phyloP scores from a whole-genome alignment of 768 basidiomycete genomes.

The Pilatotrama ljubarskyi region DNA sequence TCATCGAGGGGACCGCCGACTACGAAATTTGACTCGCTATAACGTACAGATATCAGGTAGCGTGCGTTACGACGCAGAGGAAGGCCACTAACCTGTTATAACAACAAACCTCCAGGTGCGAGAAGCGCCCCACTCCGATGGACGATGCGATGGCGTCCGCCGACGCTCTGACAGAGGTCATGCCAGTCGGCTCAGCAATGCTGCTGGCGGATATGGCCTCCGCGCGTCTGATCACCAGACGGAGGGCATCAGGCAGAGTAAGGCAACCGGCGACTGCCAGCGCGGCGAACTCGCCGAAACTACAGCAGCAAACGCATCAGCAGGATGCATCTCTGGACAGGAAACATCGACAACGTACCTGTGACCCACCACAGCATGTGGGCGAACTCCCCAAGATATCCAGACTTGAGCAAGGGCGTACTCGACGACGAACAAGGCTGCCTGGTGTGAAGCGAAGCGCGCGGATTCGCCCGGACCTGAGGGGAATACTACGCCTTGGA shows the following conservation, averaged over 20 bases:
- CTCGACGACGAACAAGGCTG: constrained; percentile 60
- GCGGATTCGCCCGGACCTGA: constrained; percentile 45
- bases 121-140: constrained; percentile 28
- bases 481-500: neutral
- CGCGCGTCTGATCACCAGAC: constrained; percentile 56
- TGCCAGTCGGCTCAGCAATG: constrained; percentile 46
- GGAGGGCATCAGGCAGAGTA: constrained; percentile 54
- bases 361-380: constrained; percentile 66
- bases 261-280: constrained; percentile 64
- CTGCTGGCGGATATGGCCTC: constrained; percentile 57
- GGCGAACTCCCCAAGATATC: constrained; percentile 67
- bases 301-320: constrained; percentile 28
- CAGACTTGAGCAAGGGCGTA: constrained; percentile 64
- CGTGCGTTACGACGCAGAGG: neutral
- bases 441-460: constrained; percentile 33
- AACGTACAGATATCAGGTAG: neutral
- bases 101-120: constrained; percentile 50
- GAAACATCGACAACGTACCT: constrained; percentile 47
- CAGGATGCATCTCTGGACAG: neutral
- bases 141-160: constrained; percentile 35
- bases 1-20: constrained; percentile 55
- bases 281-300: constrained; percentile 76
- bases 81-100: constrained; percentile 44
- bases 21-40: constrained; percentile 50
- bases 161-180: constrained; percentile 56